Conservation (phyloP, 2,329 filamentous ascomycete species). For the Talaromyces verruculosus region DNA sequence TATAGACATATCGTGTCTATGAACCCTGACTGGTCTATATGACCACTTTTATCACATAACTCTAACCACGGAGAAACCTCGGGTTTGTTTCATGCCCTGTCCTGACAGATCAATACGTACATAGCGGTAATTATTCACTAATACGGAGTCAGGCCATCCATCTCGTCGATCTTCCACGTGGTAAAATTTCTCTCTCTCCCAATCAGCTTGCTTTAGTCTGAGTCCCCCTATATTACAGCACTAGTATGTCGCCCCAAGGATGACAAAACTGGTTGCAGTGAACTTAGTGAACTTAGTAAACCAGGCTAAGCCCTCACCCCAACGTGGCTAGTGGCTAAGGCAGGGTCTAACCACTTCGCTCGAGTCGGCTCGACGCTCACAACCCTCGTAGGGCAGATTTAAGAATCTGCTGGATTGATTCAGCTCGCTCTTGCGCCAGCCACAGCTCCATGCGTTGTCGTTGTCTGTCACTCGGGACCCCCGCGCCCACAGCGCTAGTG, state of each 20-base stretch:
- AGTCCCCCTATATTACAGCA: slow-evolving; percentile 9
- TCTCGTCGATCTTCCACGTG: slow-evolving; percentile 25
- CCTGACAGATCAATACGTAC: background rate
- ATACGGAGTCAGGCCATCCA: background rate
- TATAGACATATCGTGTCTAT: background rate
- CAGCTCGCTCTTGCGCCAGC: slow-evolving; percentile 43
- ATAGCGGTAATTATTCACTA: background rate
- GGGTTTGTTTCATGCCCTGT: background rate
- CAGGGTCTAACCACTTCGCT: background rate
- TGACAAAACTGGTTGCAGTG: background rate
- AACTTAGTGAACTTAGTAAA: background rate
- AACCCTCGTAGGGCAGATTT: slow-evolving; percentile 32
- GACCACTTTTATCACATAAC: slow-evolving; percentile 5
- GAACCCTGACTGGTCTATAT: slow-evolving; percentile 3
- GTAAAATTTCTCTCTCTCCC: slow-evolving; percentile 5
- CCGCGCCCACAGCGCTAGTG: background rate
- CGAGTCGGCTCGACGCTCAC: background rate
- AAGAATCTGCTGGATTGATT: slow-evolving; percentile 36
- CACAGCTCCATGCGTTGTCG: slow-evolving; percentile 33
- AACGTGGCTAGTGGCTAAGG: background rate
- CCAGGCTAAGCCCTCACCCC: background rate
- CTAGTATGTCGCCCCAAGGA: background rate
- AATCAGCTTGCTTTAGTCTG: slow-evolving; percentile 12
- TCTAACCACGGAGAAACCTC: background rate
- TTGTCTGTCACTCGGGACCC: slow-evolving; percentile 26